Evolutionary conservation across 768 basidiomycete genomes (phyloP), one percentile per base, ranked within the genome.

Genomic region (Leccinum imitatum): DNA sequence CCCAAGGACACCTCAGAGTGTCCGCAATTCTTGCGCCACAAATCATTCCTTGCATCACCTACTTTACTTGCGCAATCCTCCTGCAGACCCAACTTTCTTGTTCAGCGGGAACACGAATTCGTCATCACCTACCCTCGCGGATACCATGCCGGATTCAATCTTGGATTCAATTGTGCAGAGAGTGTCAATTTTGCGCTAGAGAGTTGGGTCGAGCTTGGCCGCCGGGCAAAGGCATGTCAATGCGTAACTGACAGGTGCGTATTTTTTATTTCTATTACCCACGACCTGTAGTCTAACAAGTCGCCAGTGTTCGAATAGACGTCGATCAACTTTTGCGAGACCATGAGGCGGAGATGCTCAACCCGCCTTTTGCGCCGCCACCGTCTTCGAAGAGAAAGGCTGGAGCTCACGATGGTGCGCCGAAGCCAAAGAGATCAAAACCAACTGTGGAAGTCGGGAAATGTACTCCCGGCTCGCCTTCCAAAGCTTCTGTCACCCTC

Each of bases 171-270:
- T 69, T 97, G 95, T 67, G 96, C 96, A 2, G 96, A 98, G 75
- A 93, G 91, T 63, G 93, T 97, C 68, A 98, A 98, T 71, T 98
- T 98, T 70, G 96, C 96, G 0, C 78, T 97, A 27, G 92, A 97
- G 47, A 91, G 90, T 63, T 98, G 95, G 95, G 75, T 98, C 6
- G 93, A 95, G 46, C 74, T 95, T 19, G 96, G 95, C 1, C 80
- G 91, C 58, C 84, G 81, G 57, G 95, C 96, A 7, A 86, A 86
- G 62, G 85, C 79, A 4, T 93, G 91, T 65, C 77, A 83, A 66
- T 92, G 90, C 67, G 80, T 91, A n/a, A 70, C 77, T 54, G 86
- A 87, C 69, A 93, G 91, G 91, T 89, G 65, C 21, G 73, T 50
- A 15, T 21, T 19, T n/a, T 23, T n/a, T 0, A n/a, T 44, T n/a